These are phyloP conservation scores for Coniochaeta sp. DNA, from an alignment of 2,329 filamentous ascomycete genomes.

Conservation along the genomic window DNA sequence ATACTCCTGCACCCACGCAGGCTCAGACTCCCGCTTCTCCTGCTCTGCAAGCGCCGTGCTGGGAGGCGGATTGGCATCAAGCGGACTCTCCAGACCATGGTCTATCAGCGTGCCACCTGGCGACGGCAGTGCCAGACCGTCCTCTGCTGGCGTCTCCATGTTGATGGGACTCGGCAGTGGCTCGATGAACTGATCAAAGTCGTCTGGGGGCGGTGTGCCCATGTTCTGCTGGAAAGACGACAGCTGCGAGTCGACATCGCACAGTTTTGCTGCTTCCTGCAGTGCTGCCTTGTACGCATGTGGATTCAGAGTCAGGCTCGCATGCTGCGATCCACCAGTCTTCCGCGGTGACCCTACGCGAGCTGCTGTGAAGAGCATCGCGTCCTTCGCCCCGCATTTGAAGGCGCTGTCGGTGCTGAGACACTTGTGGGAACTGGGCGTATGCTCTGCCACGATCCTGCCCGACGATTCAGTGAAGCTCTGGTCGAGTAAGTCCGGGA, in stretches of 20 bases:
- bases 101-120: not conserved
- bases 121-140: not conserved
- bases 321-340: not conserved
- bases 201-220: not conserved
- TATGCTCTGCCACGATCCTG: not conserved
- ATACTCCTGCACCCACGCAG: constrained; percentile 15
- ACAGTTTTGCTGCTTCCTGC: not conserved
- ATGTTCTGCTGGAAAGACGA: not conserved
- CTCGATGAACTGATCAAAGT: not conserved
- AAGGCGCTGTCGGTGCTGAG: not conserved
- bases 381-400: not conserved
- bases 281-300: not conserved
- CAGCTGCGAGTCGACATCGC: not conserved
- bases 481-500: not conserved
- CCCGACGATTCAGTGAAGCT: not conserved
- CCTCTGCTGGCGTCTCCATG: not conserved
- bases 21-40: constrained; percentile 7
- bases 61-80: not conserved
- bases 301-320: not conserved
- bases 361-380: not conserved
- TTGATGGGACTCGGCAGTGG: not conserved
- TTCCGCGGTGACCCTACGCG: not conserved
- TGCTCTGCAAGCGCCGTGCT: not conserved
- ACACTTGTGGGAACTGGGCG: not conserved
- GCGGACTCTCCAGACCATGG: not conserved